Evolutionary conservation across 352 stramenopile species (phyloP), one percentile per base, ranked within the genome.

Genomic region (Phytophthora fragariae): DNA sequence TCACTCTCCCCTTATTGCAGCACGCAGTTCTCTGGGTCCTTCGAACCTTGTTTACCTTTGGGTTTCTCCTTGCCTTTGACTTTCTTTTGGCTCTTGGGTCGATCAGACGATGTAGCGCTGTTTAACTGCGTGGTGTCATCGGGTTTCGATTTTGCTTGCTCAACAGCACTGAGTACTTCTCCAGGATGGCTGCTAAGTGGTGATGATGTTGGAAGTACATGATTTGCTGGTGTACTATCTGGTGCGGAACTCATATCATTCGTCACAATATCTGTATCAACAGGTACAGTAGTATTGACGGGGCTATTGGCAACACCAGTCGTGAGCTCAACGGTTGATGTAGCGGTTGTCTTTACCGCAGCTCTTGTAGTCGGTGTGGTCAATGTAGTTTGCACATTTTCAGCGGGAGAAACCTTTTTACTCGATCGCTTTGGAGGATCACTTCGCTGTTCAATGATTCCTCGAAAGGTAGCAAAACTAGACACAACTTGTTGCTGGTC

Each of bases 391-490:
- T 53, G 24, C 1, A n/a, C 17, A 0, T 59, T 27, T 21, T 65
- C 54, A 17, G 56, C 39, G 8, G 67, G 49, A 63, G 41, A 69
- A 55, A 65, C 57, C 29, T 31, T 31, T 74, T 50, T 67, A 24
- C 46, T 70, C 19, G 35, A 57, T 68, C 44, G 53, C 66, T 46
- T 68, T 15, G 33, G 17, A 15, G 52, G 21, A 52, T 70, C 52
- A 19, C 35, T 76, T 5, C 57, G 56, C 35, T 55, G 47, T 59
- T 83, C 75, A 5, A 83, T 50, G 47, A 54, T 70, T 27, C 78
- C 78, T 70, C 50, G 54, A 65, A 85, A 85, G 21, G 21, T 57
- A 37, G 78, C 68, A 35, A 85, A 83, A 50, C 56, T 70, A 37
- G 78, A 70, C 29, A 62, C 65, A 19, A 85, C 49, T 47, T 83